Evolutionary conservation across 352 stramenopile species (phyloP).

Genomic region (Globisporangium rhizosaccharum): DNA sequence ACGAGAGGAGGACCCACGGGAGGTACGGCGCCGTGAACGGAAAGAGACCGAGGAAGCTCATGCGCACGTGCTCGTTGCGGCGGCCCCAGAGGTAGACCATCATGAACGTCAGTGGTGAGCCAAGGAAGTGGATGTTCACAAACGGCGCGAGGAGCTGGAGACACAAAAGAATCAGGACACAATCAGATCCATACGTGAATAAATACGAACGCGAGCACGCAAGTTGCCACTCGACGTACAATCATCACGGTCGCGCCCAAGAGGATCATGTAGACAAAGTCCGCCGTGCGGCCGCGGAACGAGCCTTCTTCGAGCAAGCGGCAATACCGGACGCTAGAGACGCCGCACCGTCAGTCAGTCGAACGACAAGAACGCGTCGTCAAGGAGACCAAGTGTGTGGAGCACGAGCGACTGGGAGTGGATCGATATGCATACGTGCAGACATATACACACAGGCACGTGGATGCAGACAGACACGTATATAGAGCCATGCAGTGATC

Average conservation of each 20-base stretch:
- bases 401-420: neutral
- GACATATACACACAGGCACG: neutral
- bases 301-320: constrained; percentile 96
- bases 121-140: constrained; percentile 96
- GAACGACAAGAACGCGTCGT: neutral
- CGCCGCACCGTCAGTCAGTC: neutral
- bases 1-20: constrained; percentile 96
- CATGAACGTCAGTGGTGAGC: constrained; percentile 99
- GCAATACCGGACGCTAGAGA: constrained; percentile 87
- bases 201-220: neutral
- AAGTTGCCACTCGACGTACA: constrained; percentile 28
- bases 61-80: constrained; percentile 93
- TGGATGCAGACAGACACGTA: neutral
- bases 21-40: constrained; percentile 98
- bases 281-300: constrained; percentile 94
- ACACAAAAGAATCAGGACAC: neutral
- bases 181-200: neutral
- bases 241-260: constrained; percentile 95
- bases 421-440: neutral
- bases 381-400: neutral
- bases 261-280: constrained; percentile 98
- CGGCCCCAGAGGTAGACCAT: constrained; percentile 99
- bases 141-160: constrained; percentile 91
- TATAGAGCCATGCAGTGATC: constrained; percentile 4
- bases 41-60: constrained; percentile 98